Evolutionary conservation across 2,329 filamentous ascomycete genomes (phyloP).

Genomic region (Arachnomyces sp.): DNA sequence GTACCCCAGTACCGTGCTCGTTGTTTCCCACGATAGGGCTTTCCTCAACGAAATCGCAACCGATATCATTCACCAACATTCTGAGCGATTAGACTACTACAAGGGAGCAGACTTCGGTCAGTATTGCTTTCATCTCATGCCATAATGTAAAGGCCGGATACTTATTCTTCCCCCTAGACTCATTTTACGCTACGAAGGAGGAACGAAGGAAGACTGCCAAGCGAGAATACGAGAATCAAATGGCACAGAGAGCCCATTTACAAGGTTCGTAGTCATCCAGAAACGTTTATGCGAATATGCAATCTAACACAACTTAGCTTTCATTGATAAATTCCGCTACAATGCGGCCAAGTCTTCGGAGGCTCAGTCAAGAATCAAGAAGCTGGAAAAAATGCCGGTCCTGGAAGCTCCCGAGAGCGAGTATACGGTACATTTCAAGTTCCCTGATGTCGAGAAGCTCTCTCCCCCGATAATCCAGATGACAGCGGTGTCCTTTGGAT

Average conservation of each 20-base stretch:
- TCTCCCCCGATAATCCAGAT: constrained; percentile 98
- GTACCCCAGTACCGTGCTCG: constrained; percentile 89
- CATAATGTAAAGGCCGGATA: background rate
- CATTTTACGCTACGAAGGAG: constrained; percentile 95
- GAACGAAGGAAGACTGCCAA: constrained; percentile 94
- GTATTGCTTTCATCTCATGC: constrained; percentile 9
- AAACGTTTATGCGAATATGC: background rate
- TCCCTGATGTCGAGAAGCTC: constrained; percentile 94
- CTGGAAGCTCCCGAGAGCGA: constrained; percentile 84
- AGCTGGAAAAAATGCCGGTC: constrained; percentile 92
- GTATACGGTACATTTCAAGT: constrained; percentile 94
- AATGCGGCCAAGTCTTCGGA: constrained; percentile 98
- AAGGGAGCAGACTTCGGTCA: constrained; percentile 81
- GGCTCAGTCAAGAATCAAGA: constrained; percentile 98
- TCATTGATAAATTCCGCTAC: constrained; percentile 99
- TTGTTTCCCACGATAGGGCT: constrained; percentile 97
- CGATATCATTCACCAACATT: constrained; percentile 98
- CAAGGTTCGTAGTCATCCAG: constrained; percentile 45
- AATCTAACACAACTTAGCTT: constrained; percentile 42
- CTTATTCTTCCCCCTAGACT: constrained; percentile 47
- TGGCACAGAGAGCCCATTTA: constrained; percentile 84
- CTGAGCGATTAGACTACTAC: constrained; percentile 95
- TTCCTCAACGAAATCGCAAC: constrained; percentile 99
- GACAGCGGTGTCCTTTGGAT: constrained; percentile 85
- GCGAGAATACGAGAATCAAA: constrained; percentile 97